phyloP scores from a whole-genome alignment of 2,329 filamentous ascomycete species.

The Torrubiella hemipterigena region DNA sequence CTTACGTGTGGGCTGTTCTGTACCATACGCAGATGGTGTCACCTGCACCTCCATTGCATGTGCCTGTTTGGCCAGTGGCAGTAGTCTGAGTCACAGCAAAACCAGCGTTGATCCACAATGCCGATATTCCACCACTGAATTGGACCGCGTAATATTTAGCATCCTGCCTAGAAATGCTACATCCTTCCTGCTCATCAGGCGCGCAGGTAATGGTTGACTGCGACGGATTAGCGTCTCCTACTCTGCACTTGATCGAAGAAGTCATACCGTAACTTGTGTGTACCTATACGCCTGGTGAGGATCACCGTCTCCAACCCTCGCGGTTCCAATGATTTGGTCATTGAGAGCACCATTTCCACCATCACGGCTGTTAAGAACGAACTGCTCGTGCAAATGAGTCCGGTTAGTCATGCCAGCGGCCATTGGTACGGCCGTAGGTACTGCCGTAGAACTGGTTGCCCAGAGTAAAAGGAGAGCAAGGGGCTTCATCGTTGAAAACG shows the following conservation, averaged over 20 bases:
- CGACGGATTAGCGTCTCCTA: neutral
- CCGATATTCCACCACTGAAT: neutral
- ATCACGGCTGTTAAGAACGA: neutral
- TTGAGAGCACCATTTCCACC: neutral
- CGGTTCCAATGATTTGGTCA: neutral
- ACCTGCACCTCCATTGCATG: neutral
- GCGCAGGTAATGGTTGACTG: neutral
- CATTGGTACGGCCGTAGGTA: no score
- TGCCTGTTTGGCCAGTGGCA: neutral
- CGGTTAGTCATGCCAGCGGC: no score
- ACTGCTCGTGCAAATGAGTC: no score
- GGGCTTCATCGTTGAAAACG: no score
- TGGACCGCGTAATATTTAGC: neutral
- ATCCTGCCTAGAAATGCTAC: neutral
- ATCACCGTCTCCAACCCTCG: neutral
- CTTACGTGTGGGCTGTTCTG: neutral
- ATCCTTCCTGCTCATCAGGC: neutral
- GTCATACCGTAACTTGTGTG: neutral
- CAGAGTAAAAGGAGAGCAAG: no score
- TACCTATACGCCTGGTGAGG: neutral
- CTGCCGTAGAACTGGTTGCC: no score
- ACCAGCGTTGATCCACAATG: neutral
- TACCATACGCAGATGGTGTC: neutral
- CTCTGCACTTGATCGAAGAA: neutral
- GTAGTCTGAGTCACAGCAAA: neutral